phyloP scores from a whole-genome alignment of 345 rosid genomes.

The Citrus hindsii region DNA sequence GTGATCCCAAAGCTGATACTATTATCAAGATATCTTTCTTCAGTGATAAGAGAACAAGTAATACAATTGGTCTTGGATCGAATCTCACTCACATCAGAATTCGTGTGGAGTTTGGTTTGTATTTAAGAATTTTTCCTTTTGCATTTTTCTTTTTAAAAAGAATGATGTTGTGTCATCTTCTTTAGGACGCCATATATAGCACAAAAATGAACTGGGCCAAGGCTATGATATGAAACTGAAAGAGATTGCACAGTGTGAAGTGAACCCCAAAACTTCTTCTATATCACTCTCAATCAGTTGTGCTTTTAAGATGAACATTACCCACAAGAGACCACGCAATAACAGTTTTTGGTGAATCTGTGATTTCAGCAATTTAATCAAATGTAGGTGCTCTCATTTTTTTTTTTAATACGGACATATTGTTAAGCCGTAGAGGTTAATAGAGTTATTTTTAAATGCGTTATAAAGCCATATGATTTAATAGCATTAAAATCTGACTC shows the following conservation, averaged over 20 bases:
- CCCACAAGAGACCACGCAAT: background rate
- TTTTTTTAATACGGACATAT: too few species aligned
- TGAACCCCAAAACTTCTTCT: background rate
- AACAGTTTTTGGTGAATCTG: background rate
- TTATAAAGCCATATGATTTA: too few species aligned
- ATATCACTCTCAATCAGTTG: background rate
- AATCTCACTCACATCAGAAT: background rate
- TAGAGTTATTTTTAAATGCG: too few species aligned
- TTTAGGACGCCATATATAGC: background rate
- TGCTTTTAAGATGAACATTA: background rate
- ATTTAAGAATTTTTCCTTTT: background rate
- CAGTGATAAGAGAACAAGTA: background rate
- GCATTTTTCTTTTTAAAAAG: background rate
- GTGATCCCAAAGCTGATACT: too few species aligned
- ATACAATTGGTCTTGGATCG: background rate
- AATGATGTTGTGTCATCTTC: constrained; percentile 1
- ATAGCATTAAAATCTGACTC: too few species aligned
- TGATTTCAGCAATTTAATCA: too few species aligned
- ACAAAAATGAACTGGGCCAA: constrained; percentile 6
- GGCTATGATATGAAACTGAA: background rate
- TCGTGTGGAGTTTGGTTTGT: background rate
- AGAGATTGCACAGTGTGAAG: constrained; percentile 2
- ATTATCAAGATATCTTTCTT: background rate
- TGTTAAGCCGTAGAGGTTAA: too few species aligned
- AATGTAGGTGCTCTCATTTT: too few species aligned